Conservation (phyloP, 1,284 basidiomycete species). For the Tetrapyrgos nigripes region DNA sequence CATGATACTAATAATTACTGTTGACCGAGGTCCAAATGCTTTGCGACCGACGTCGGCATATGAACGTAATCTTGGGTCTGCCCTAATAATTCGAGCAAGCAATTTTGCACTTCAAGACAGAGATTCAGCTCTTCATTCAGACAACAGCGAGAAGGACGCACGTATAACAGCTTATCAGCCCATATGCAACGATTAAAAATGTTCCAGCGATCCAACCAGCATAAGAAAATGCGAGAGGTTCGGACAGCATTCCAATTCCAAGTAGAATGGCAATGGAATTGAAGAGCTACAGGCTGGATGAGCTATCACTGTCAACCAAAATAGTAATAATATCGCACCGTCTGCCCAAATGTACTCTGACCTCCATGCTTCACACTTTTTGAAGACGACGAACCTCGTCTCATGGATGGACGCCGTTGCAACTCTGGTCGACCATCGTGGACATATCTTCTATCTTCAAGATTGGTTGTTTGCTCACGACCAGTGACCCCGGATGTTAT, state of each 20-base stretch:
- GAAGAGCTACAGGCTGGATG: conserved; percentile 66
- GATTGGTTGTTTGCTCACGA: neutral
- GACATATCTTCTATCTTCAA: conserved; percentile 4
- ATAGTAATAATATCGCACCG: conserved; percentile 53
- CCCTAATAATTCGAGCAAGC: conserved; percentile 76
- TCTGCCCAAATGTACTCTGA: conserved; percentile 84
- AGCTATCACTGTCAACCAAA: conserved; percentile 4
- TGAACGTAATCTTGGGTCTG: conserved; percentile 75
- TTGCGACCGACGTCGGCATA: conserved; percentile 91
- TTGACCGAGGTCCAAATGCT: conserved; percentile 82
- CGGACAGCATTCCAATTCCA: conserved; percentile 90
- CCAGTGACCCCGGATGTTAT: neutral
- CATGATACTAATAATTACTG: conserved; percentile 70
- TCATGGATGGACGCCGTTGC: conserved; percentile 13
- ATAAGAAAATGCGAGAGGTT: conserved; percentile 88
- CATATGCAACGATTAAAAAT: conserved; percentile 78
- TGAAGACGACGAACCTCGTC: conserved; percentile 37
- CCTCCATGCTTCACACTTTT: conserved; percentile 46
- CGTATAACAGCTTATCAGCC: conserved; percentile 88
- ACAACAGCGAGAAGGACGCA: conserved; percentile 45
- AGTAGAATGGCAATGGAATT: conserved; percentile 88
- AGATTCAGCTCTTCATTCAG: conserved; percentile 9
- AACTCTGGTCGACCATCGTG: conserved; percentile 8
- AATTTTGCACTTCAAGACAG: conserved; percentile 74
- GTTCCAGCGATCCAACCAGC: conserved; percentile 87